These are phyloP conservation scores for Insectozyma bohioensis DNA, from an alignment of 1,139 yeast genomes.

Conservation along the genomic window DNA sequence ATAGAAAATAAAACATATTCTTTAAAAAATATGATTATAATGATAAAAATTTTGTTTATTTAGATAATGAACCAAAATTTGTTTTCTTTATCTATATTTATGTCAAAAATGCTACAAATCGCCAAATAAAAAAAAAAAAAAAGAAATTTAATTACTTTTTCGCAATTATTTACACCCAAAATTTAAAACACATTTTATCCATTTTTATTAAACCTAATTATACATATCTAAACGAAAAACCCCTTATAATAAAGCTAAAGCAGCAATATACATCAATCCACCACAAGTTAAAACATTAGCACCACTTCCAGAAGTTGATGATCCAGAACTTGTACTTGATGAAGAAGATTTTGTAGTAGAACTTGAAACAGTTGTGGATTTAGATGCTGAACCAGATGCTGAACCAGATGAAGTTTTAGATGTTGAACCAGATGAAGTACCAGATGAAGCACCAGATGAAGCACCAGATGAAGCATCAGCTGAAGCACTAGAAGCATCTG, in stretches of 20 bases:
- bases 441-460: neutral
- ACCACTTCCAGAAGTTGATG: constrained; percentile 5
- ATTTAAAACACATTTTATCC: too few relatives aligned
- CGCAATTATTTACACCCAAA: too few relatives aligned
- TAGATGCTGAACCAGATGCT: constrained; percentile 3
- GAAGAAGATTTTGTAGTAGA: constrained; percentile 7
- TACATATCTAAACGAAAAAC: too few relatives aligned
- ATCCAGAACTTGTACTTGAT: constrained; percentile 3
- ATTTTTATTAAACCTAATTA: too few relatives aligned
- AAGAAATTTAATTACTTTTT: too few relatives aligned
- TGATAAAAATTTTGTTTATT: too few relatives aligned
- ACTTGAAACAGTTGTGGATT: constrained; percentile 5
- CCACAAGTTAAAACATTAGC: constrained; percentile 5
- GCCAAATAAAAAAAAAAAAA: too few relatives aligned
- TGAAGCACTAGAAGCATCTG: constrained; percentile 6
- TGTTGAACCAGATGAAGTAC: neutral
- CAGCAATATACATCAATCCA: constrained; percentile 9
- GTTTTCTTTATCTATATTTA: too few relatives aligned
- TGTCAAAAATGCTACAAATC: too few relatives aligned
- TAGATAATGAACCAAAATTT: too few relatives aligned
- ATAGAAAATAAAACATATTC: too few relatives aligned
- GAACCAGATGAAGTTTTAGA: neutral
- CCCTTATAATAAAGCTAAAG: constrained; percentile 9
- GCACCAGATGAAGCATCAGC: constrained; percentile 4
- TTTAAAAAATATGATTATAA: too few relatives aligned